Conservation (phyloP, 805 yeast genomes). For the Saccharomycopsis selenospora region DNA sequence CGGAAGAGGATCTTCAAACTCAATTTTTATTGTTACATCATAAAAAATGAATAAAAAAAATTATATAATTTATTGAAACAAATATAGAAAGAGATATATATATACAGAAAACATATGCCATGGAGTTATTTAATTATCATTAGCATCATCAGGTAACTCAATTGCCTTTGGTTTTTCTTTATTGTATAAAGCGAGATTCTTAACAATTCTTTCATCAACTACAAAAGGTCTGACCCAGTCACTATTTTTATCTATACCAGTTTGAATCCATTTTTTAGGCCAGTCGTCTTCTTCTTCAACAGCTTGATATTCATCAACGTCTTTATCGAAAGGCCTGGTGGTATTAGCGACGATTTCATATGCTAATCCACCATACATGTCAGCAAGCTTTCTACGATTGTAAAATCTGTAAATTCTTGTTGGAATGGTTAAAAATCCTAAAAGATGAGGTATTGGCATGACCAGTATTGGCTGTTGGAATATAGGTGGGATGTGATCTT, state of each 20-base stretch:
- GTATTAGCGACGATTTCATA: slow-evolving; percentile 42
- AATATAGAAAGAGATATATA: no score
- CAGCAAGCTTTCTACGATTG: slow-evolving; percentile 63
- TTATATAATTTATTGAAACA: no score
- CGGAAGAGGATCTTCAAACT: no score
- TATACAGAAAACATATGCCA: no score
- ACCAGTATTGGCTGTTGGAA: slow-evolving; percentile 75
- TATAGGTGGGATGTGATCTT: slow-evolving; percentile 43
- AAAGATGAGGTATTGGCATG: slow-evolving; percentile 64
- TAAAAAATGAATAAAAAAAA: no score
- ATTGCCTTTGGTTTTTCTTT: background rate
- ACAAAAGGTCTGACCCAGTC: slow-evolving; percentile 82
- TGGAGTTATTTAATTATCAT: background rate
- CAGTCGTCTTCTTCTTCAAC: slow-evolving; percentile 72
- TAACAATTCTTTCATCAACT: slow-evolving; percentile 60
- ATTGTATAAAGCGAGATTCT: slow-evolving; percentile 43
- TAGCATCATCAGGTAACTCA: slow-evolving; percentile 4
- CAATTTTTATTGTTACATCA: no score
- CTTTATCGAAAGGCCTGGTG: slow-evolving; percentile 47
- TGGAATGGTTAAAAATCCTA: slow-evolving; percentile 76
- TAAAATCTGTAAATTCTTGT: slow-evolving; percentile 71
- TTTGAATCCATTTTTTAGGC: slow-evolving; percentile 79
- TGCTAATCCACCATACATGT: slow-evolving; percentile 49
- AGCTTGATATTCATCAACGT: slow-evolving; percentile 34
- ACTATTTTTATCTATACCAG: slow-evolving; percentile 64